phyloP scores from a whole-genome alignment of 108 stramenopile species.

The Parietichytrium sp. region DNA sequence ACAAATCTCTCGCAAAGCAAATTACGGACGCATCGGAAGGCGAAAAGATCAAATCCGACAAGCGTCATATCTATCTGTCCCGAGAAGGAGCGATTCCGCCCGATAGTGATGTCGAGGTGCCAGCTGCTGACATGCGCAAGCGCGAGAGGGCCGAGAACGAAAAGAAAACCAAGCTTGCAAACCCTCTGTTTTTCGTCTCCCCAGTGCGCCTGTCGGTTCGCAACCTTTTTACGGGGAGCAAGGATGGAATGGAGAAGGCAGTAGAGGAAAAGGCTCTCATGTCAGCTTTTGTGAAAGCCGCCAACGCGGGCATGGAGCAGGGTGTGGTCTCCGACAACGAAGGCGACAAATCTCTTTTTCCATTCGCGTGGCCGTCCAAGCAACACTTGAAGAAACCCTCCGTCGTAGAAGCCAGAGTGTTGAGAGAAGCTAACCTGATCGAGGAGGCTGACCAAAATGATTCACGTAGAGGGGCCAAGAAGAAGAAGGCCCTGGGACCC shows the following conservation, averaged over 20 bases:
- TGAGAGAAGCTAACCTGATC: slow-evolving; percentile 64
- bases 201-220: slow-evolving; percentile 80
- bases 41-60: slow-evolving; percentile 67
- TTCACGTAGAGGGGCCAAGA: not conserved
- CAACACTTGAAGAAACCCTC: not conserved
- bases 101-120: slow-evolving; percentile 72
- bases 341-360: slow-evolving; percentile 52
- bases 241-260: slow-evolving; percentile 56
- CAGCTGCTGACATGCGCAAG: slow-evolving; percentile 80
- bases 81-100: slow-evolving; percentile 64
- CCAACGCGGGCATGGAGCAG: slow-evolving; percentile 68
- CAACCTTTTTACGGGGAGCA: slow-evolving; percentile 67
- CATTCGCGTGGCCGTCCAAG: slow-evolving; percentile 35
- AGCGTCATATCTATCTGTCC: slow-evolving; percentile 88
- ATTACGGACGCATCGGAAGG: slow-evolving; percentile 54
- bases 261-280: slow-evolving; percentile 79
- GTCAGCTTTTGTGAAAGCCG: slow-evolving; percentile 68
- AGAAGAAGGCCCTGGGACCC: slow-evolving; percentile 48
- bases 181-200: slow-evolving; percentile 95
- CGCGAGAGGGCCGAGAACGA: slow-evolving; percentile 80
- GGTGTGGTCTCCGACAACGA: slow-evolving; percentile 75
- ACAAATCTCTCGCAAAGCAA: not conserved
- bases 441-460: slow-evolving; percentile 65
- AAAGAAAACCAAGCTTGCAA: slow-evolving; percentile 84
- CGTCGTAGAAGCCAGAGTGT: not conserved